These are phyloP conservation scores for Endocladia muricata DNA, from an alignment of 31 red algal genomes.

Conservation along the genomic window DNA sequence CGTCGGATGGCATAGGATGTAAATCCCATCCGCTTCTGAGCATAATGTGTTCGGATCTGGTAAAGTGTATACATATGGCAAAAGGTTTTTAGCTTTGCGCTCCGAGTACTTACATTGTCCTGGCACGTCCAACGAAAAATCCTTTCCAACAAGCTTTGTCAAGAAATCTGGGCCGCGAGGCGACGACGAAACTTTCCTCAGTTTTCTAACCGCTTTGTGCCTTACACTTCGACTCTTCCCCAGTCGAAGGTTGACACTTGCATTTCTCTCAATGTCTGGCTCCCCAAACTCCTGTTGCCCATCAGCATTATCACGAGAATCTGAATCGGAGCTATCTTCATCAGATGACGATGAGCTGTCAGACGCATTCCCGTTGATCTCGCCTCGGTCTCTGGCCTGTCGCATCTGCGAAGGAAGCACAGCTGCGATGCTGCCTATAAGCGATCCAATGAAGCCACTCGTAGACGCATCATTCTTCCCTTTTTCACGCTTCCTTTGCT, in stretches of 20 bases:
- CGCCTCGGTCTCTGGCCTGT: neutral
- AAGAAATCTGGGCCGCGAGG: neutral
- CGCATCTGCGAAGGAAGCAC: neutral
- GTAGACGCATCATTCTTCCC: no score
- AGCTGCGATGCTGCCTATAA: neutral
- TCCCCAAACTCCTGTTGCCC: no score
- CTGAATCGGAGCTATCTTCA: neutral
- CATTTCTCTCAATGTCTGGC: no score
- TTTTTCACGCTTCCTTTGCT: no score
- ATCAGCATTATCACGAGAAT: neutral
- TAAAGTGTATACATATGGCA: slow-evolving; percentile 74
- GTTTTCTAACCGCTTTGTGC: no score
- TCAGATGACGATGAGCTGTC: neutral
- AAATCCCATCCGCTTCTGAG: slow-evolving; percentile 56
- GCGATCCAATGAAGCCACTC: no score
- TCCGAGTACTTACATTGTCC: slow-evolving; percentile 36
- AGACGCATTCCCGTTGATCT: neutral
- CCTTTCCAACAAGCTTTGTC: slow-evolving; percentile 1
- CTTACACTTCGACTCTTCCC: no score
- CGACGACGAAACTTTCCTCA: neutral
- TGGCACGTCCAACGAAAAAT: neutral
- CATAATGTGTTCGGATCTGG: slow-evolving; percentile 69
- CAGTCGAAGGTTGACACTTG: no score
- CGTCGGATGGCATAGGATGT: slow-evolving; percentile 42
- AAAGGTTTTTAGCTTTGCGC: slow-evolving; percentile 22